Percentiles rank a stretch among this genome's conserved stretches.
Conservation (phyloP, 192 early-diverging fungal species). For the Podila clonocystis region DNA sequence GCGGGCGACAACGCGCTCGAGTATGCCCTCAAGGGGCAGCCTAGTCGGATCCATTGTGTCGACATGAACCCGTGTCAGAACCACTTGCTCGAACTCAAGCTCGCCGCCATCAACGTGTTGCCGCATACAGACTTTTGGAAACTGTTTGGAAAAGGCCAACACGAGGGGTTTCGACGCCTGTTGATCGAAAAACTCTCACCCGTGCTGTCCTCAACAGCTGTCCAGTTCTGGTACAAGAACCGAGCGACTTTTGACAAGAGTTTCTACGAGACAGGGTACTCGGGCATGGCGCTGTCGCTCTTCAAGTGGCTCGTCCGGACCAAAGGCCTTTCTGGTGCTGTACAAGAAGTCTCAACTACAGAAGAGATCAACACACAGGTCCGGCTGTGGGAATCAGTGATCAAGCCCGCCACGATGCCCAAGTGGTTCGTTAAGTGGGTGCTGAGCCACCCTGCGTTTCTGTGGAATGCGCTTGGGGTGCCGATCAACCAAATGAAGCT, state of each 20-base stretch:
- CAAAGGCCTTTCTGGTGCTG: conserved; percentile 64
- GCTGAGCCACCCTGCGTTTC: conserved; percentile 80
- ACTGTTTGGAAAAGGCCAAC: conserved; percentile 78
- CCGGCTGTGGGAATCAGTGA: conserved; percentile 67
- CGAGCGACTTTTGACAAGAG: conserved; percentile 62
- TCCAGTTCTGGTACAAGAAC: conserved; percentile 84
- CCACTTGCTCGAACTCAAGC: conserved; percentile 87
- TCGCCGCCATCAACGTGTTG: conserved; percentile 71
- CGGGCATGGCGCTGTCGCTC: conserved; percentile 78
- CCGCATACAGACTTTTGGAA: conserved; percentile 76
- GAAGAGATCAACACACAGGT: conserved; percentile 68
- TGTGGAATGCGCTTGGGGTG: conserved; percentile 88
- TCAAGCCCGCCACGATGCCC: conserved; percentile 71
- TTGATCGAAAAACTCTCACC: conserved; percentile 78
- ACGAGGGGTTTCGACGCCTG: conserved; percentile 66
- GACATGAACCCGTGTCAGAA: conserved; percentile 95
- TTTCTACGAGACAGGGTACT: conserved; percentile 86
- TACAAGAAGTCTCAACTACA: conserved; percentile 64
- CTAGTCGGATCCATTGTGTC: conserved; percentile 77
- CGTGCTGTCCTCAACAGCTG: conserved; percentile 71
- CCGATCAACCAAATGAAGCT: conserved; percentile 89
- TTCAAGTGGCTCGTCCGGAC: conserved; percentile 71
- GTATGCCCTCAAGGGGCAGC: conserved; percentile 77
- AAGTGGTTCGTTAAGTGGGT: conserved; percentile 66
- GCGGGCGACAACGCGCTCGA: conserved; percentile 86